Evolutionary conservation across 768 basidiomycete species (phyloP).

Genomic region (Arthromyces matolae): DNA sequence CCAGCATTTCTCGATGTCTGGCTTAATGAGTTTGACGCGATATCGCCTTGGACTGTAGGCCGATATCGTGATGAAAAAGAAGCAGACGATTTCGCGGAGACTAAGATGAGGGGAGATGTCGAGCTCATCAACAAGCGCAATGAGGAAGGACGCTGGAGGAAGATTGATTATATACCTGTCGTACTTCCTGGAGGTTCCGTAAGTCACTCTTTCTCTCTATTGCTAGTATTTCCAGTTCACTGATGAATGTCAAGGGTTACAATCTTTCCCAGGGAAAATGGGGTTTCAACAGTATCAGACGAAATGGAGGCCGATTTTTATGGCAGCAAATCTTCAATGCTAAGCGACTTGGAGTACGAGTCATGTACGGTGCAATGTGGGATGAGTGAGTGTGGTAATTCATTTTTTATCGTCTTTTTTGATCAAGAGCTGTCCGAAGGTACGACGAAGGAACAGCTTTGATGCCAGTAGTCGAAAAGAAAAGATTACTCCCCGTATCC

Average conservation of each 20-base stretch:
- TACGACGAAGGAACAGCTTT: constrained; percentile 86
- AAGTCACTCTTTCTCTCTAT: constrained; percentile 26
- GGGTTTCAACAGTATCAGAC: constrained; percentile 66
- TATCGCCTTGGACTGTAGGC: constrained; percentile 83
- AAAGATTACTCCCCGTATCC: constrained; percentile 57
- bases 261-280: constrained; percentile 71
- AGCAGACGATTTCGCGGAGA: constrained; percentile 60
- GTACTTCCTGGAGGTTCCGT: constrained; percentile 82
- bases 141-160: constrained; percentile 39
- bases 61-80: constrained; percentile 57
- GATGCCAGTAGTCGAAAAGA: constrained; percentile 65
- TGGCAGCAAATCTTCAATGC: constrained; percentile 79
- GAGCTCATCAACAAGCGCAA: constrained; percentile 52
- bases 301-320: constrained; percentile 72
- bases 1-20: constrained; percentile 65
- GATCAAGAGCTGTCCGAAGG: constrained; percentile 32
- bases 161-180: constrained; percentile 80
- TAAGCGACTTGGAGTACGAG: constrained; percentile 54
- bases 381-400: constrained; percentile 54
- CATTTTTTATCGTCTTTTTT: constrained; percentile 4
- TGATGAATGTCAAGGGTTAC: constrained; percentile 44
- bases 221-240: constrained; percentile 10
- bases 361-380: constrained; percentile 85
- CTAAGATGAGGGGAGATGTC: constrained; percentile 61
- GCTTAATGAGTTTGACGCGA: constrained; percentile 75